phyloP scores from a whole-genome alignment of 192 early-diverging fungal genomes.

The Coemansia sp. region DNA sequence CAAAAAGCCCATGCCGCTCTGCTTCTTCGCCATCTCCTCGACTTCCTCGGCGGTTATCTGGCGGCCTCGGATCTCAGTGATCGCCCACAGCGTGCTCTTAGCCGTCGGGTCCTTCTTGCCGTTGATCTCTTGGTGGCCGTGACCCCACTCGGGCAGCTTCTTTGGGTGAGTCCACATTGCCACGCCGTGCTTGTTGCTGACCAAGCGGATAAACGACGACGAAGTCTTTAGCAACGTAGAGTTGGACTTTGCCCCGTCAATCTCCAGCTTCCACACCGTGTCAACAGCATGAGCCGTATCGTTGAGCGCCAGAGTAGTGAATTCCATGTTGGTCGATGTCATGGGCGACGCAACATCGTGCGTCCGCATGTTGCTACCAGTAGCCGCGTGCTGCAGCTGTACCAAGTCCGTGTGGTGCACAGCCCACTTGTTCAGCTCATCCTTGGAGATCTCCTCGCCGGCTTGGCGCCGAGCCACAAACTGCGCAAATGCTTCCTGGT shows the following conservation, averaged over 20 bases:
- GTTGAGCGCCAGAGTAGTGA: conserved; percentile 61
- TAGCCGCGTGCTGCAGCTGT: conserved; percentile 63
- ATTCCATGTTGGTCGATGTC: conserved; percentile 79
- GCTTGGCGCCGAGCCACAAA: conserved; percentile 30
- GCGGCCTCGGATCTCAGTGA: conserved; percentile 76
- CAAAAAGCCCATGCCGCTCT: conserved; percentile 61
- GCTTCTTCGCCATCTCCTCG: conserved; percentile 23
- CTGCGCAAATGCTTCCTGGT: conserved; percentile 20
- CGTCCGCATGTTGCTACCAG: conserved; percentile 63
- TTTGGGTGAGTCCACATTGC: conserved; percentile 75
- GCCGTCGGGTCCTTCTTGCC: conserved; percentile 92
- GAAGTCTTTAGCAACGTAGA: conserved; percentile 30
- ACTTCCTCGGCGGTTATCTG: conserved; percentile 48
- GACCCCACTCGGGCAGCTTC: conserved; percentile 89
- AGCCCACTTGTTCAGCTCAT: conserved; percentile 55
- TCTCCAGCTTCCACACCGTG: conserved; percentile 65
- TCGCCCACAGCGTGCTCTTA: conserved; percentile 72
- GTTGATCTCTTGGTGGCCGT: conserved; percentile 87
- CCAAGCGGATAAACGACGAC: conserved; percentile 47
- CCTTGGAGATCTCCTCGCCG: conserved; percentile 28
- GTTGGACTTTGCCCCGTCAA: conserved; percentile 50
- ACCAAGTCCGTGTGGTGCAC: conserved; percentile 63
- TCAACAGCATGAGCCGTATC: conserved; percentile 34
- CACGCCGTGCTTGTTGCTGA: conserved; percentile 71
- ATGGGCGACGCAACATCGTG: conserved; percentile 80